Conservation (phyloP, 306 rosid genomes). For the Pterocarpus macrocarpus region DNA sequence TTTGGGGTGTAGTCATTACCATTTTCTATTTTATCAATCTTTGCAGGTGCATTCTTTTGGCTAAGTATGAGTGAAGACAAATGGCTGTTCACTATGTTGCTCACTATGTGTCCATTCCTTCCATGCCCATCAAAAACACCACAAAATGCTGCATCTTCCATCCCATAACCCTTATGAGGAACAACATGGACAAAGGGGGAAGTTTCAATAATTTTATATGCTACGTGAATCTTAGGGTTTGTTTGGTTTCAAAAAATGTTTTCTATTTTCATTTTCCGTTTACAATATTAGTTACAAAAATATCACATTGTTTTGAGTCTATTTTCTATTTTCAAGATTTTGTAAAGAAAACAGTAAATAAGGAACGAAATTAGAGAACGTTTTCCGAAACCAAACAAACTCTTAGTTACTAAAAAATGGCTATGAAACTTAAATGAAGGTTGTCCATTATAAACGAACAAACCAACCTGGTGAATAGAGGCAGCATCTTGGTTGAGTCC, state of each 20-base stretch:
- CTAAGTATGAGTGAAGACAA: conserved; percentile 59
- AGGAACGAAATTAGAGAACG: not conserved
- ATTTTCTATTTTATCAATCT: conserved; percentile 12
- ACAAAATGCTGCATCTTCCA: conserved; percentile 54
- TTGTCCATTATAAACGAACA: conserved; percentile 20
- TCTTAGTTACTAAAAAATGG: not conserved
- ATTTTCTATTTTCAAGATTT: no score
- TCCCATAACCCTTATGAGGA: conserved; percentile 62
- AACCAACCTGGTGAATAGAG: conserved; percentile 70
- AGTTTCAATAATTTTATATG: conserved; percentile 26
- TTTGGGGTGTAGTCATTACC: conserved; percentile 9
- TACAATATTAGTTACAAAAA: no score
- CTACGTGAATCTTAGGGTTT: not conserved
- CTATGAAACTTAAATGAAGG: not conserved
- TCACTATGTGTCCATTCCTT: conserved; percentile 69
- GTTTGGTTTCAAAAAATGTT: no score
- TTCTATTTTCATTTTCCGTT: no score
- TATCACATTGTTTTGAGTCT: no score
- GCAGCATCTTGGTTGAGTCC: conserved; percentile 86
- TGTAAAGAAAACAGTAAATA: not conserved
- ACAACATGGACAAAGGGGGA: not conserved
- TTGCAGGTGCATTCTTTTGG: conserved; percentile 49
- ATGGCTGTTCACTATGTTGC: conserved; percentile 60
- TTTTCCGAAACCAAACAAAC: no score
- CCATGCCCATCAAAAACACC: conserved; percentile 96